Evolutionary conservation across 805 yeast genomes (phyloP).

Genomic region (Starmerella geochares): DNA sequence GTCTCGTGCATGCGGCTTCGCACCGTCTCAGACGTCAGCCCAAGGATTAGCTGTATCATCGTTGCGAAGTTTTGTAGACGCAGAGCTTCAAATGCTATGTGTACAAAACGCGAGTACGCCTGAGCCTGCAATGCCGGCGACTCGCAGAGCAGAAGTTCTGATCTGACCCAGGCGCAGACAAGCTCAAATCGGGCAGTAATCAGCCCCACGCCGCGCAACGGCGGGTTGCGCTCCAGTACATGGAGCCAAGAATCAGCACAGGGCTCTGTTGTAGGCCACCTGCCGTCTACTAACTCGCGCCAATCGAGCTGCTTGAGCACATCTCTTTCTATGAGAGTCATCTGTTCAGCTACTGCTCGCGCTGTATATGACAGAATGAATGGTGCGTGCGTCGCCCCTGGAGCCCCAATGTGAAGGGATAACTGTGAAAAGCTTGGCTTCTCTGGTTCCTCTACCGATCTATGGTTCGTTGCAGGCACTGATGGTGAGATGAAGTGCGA

Average conservation of each 20-base stretch:
- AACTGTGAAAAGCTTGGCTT: constrained; percentile 19
- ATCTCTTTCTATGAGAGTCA: constrained; percentile 81
- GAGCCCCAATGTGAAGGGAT: constrained; percentile 17
- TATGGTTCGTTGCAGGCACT: not conserved
- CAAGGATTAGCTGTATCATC: constrained; percentile 75
- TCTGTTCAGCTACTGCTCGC: constrained; percentile 58
- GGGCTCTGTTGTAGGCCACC: constrained; percentile 51
- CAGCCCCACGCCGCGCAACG: constrained; percentile 58
- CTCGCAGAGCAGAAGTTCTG: constrained; percentile 69
- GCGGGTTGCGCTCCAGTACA: constrained; percentile 39
- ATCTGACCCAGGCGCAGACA: constrained; percentile 82
- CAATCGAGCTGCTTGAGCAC: constrained; percentile 78
- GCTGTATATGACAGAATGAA: constrained; percentile 69
- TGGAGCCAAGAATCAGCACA: constrained; percentile 71
- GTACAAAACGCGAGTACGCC: constrained; percentile 76
- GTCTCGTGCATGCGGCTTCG: constrained; percentile 47
- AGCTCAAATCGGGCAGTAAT: constrained; percentile 79
- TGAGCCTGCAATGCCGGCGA: constrained; percentile 49
- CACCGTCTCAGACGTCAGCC: constrained; percentile 42
- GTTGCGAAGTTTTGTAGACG: constrained; percentile 74
- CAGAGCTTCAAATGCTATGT: constrained; percentile 67
- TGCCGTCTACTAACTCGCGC: constrained; percentile 71
- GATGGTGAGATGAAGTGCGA: not conserved
- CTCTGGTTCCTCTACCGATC: not conserved
- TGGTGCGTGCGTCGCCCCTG: constrained; percentile 49